Conservation (phyloP, 2,329 filamentous ascomycete species). For the Teratosphaeria zuluensis region DNA sequence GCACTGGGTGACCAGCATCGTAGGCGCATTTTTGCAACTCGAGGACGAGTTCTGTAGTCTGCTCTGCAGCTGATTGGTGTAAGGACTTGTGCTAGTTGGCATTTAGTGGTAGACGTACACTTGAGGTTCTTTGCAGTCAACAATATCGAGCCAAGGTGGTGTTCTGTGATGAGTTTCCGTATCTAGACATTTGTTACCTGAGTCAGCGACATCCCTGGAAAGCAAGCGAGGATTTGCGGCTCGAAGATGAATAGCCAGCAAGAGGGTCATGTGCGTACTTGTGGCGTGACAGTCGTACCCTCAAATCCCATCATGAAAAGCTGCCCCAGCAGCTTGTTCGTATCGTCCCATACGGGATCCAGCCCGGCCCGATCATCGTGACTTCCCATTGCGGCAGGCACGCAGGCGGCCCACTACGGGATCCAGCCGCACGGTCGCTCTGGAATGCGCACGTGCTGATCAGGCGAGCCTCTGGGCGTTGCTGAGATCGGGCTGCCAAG, state of each 20-base stretch:
- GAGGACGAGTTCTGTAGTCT: slow-evolving; percentile 77
- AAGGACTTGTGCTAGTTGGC: slow-evolving; percentile 9
- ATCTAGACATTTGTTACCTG: slow-evolving; percentile 44
- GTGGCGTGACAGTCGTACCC: slow-evolving; percentile 68
- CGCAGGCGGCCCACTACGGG: not conserved
- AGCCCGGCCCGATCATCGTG: slow-evolving; percentile 30
- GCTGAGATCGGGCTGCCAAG: not conserved
- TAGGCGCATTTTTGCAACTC: slow-evolving; percentile 89
- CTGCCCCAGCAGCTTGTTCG: slow-evolving; percentile 46
- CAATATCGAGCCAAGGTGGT: slow-evolving; percentile 81
- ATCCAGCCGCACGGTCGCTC: not conserved
- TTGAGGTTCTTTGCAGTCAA: slow-evolving; percentile 78
- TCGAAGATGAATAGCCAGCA: not conserved
- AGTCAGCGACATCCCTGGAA: not conserved
- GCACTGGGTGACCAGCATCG: slow-evolving; percentile 79
- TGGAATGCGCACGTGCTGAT: not conserved
- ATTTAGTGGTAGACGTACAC: slow-evolving; percentile 44
- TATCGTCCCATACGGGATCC: slow-evolving; percentile 56
- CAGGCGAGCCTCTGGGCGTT: not conserved
- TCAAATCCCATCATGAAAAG: slow-evolving; percentile 64
- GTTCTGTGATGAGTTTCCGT: slow-evolving; percentile 66
- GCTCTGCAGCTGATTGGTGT: slow-evolving; percentile 63
- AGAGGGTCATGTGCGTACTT: not conserved
- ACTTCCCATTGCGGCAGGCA: slow-evolving; percentile 41
- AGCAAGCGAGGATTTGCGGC: not conserved